Evolutionary conservation across 2,329 filamentous ascomycete species (phyloP).

Genomic region (Trichoderma guizhouense): DNA sequence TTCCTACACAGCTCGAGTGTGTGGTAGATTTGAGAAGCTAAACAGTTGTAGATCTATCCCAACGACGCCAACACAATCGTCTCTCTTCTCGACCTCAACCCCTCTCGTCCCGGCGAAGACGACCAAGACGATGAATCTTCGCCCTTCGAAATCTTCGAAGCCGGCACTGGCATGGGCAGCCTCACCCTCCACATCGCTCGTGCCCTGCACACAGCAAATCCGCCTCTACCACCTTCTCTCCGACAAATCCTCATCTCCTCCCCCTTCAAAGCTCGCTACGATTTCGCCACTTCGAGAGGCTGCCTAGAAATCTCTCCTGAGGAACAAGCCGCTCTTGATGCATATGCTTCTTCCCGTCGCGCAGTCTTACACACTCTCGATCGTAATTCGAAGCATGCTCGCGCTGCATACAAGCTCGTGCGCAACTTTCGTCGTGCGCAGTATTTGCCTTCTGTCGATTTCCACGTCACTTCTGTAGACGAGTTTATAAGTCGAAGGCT

Average conservation of each 20-base stretch:
- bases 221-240: slow-evolving; percentile 43
- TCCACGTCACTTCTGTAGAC: slow-evolving; percentile 65
- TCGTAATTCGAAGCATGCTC: slow-evolving; percentile 57
- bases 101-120: slow-evolving; percentile 39
- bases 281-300: slow-evolving; percentile 18
- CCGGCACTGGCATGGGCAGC: slow-evolving; percentile 80
- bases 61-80: slow-evolving; percentile 73
- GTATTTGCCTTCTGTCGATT: slow-evolving; percentile 69
- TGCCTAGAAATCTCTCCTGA: slow-evolving; percentile 30
- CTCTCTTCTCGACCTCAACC: slow-evolving; percentile 71
- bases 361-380: slow-evolving; percentile 77
- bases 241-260: slow-evolving; percentile 32
- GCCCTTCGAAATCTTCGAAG: slow-evolving; percentile 73
- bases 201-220: slow-evolving; percentile 71
- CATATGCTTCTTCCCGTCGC: slow-evolving; percentile 50
- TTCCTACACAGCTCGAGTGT: too few species aligned
- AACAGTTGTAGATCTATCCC: slow-evolving; percentile 54
- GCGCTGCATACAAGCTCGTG: slow-evolving; percentile 62
- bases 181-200: slow-evolving; percentile 72
- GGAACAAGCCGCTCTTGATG: slow-evolving; percentile 37
- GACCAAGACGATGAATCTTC: slow-evolving; percentile 29
- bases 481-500: slow-evolving; percentile 59
- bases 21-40: neutral
- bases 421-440: slow-evolving; percentile 65
- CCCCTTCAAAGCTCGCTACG: slow-evolving; percentile 20